phyloP scores from a whole-genome alignment of 2,329 filamentous ascomycete species.

The Penicillium sp. region DNA sequence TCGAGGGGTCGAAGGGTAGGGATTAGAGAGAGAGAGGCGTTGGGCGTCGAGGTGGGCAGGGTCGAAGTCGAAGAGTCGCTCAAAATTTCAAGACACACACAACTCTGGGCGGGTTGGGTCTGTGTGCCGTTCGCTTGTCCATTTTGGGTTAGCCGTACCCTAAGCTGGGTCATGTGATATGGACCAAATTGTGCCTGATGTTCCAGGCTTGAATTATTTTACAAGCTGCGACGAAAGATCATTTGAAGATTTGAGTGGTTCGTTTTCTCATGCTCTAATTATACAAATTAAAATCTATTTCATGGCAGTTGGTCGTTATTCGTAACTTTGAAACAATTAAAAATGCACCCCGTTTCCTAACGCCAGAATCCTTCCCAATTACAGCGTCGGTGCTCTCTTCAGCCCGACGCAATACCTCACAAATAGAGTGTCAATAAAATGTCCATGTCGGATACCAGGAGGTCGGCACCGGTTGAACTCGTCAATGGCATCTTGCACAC shows the following conservation, averaged over 20 bases:
- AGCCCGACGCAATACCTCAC: constrained; percentile 66
- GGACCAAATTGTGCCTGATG: constrained; percentile 4
- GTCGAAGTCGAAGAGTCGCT: constrained; percentile 39
- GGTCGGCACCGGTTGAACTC: constrained; percentile 70
- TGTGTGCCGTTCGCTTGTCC: constrained; percentile 43
- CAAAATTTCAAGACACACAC: constrained; percentile 40
- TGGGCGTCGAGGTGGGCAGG: constrained; percentile 38
- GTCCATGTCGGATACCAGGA: constrained; percentile 82
- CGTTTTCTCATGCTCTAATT: not conserved
- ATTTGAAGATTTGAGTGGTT: not conserved
- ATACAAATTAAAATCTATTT: constrained; percentile 3
- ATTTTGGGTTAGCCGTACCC: constrained; percentile 42
- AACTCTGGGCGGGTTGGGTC: constrained; percentile 32
- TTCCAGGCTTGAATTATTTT: not conserved
- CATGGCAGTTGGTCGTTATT: constrained; percentile 7
- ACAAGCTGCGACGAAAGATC: not conserved
- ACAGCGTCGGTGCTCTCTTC: constrained; percentile 43
- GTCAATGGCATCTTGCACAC: constrained; percentile 72
- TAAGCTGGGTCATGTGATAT: constrained; percentile 25
- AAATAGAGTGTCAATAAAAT: constrained; percentile 82
- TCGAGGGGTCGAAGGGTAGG: constrained; percentile 32
- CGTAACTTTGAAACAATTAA: constrained; percentile 10
- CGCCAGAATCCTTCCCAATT: constrained; percentile 12
- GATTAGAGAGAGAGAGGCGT: constrained; percentile 27
- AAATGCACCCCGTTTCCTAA: constrained; percentile 5